Percentiles rank a stretch among this genome's conserved stretches.
Conservation (phyloP, 1,284 basidiomycete genomes). For the Mycosarcoma mackinlayi region DNA sequence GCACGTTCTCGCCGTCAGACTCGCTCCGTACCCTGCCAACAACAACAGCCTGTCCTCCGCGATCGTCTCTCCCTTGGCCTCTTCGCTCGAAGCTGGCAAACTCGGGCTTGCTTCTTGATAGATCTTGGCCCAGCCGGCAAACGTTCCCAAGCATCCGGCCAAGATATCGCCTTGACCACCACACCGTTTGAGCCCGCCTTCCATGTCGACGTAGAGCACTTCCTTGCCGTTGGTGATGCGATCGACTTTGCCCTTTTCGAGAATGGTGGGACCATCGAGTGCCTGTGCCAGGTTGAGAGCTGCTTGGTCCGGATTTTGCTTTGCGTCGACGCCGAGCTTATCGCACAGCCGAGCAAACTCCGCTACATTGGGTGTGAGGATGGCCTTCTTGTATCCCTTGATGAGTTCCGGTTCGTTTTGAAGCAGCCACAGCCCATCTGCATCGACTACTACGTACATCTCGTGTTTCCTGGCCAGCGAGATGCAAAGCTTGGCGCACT, state of each 20-base stretch:
- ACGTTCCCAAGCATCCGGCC: conserved; percentile 84
- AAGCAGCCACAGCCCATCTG: conserved; percentile 84
- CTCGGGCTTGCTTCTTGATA: conserved; percentile 72
- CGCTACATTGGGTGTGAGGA: conserved; percentile 92
- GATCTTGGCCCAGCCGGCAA: conserved; percentile 93
- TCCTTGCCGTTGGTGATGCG: conserved; percentile 69
- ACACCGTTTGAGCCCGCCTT: conserved; percentile 88
- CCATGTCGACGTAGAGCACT: conserved; percentile 76
- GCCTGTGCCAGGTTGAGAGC: conserved; percentile 73
- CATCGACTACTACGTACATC: conserved; percentile 92
- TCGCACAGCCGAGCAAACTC: conserved; percentile 89
- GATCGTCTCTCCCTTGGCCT: conserved; percentile 58
- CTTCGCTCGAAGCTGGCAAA: neutral
- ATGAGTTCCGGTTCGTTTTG: conserved; percentile 81
- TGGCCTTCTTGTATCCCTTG: conserved; percentile 80
- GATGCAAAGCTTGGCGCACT: conserved; percentile 72
- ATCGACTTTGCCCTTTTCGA: conserved; percentile 82
- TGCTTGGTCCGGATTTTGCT: conserved; percentile 69
- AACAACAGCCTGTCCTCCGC: conserved; percentile 76
- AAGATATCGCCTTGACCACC: conserved; percentile 96
- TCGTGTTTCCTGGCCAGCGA: conserved; percentile 72
- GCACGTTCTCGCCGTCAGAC: conserved; percentile 85
- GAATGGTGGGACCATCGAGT: conserved; percentile 86
- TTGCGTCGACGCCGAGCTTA: conserved; percentile 72
- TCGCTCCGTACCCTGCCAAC: conserved; percentile 86